Percentiles rank a stretch among this genome's conserved stretches.
These are phyloP conservation scores for Schwanniomyces occidentalis DNA, from an alignment of 805 yeast genomes.

Conservation along the genomic window DNA sequence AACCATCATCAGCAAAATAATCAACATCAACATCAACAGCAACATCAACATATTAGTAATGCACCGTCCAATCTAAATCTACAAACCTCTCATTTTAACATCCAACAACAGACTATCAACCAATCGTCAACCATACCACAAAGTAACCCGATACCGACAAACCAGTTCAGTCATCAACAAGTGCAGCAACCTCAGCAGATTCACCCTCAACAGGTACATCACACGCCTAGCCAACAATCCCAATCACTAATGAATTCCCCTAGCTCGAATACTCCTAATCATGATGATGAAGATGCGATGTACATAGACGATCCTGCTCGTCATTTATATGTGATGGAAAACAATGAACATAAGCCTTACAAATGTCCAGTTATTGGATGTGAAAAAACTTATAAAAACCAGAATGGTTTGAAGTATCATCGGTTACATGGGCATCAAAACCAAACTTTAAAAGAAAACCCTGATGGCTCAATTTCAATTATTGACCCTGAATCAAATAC, in stretches of 20 bases:
- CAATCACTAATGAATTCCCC: constrained; percentile 15
- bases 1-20: constrained; percentile 26
- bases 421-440: constrained; percentile 96
- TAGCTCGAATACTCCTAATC: constrained; percentile 31
- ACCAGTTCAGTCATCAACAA: constrained; percentile 16
- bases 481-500: constrained; percentile 89
- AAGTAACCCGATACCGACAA: constrained; percentile 8
- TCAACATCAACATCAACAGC: constrained; percentile 4
- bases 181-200: constrained; percentile 14
- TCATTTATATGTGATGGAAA: constrained; percentile 87
- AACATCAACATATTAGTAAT: constrained; percentile 1
- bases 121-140: constrained; percentile 15
- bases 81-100: constrained; percentile 20
- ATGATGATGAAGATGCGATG: constrained; percentile 64
- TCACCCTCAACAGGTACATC: constrained; percentile 14
- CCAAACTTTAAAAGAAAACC: constrained; percentile 84
- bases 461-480: constrained; percentile 89
- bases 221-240: constrained; percentile 10
- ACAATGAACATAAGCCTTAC: constrained; percentile 90
- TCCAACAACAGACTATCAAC: constrained; percentile 22
- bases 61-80: constrained; percentile 15
- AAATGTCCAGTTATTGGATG: constrained; percentile 98
- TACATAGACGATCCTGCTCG: constrained; percentile 97
- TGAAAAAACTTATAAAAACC: constrained; percentile 95
- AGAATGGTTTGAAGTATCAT: constrained; percentile 95